Base-by-base conservation (phyloP, 2,329 filamentous ascomycete genomes). In the Pestalotiopsis sp. region DNA sequence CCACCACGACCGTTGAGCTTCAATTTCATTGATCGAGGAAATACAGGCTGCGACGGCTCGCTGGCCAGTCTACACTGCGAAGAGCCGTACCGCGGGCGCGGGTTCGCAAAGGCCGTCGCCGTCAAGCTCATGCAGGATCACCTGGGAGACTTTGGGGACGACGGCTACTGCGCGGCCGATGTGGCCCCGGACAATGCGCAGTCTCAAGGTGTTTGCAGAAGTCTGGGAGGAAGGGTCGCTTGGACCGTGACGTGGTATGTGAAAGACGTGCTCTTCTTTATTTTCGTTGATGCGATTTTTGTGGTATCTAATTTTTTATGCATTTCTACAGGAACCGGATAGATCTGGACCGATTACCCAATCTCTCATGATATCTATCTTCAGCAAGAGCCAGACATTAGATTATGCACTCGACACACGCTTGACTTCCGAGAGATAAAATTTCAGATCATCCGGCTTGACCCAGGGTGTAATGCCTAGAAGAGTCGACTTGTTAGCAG, bases 341-440 rank as follows among this genome's bases (percentile, higher is more conserved):
- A n/a, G 68, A 69, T 31, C 27, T 69, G 58, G 68, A 68, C 38
- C 49, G 36, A 17, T 4, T 60, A 14, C 64, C 64, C n/a, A 31
- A 23, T 20, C 38, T 12, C 12, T 11, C 38, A 62, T 38, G 23
- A 62, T 20, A 20, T 62, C 17, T n/a, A 38, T 20, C 27, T 36
- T 36, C 31, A 36, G 31, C 9, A 14, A 25, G n/a, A 62, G 38
- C 36, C 6, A 23, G 60, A 45, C 39, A 11, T 27, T 14, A 52
- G 45, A 36, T 62, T 36, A 62, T 27, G 52, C 52, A 45, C 57
- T 75, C 67, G 77, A 31, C 69, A 91, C 81, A 62, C 93, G 88
- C 80, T 97, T 94, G 68, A 98, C 90, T 81, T 99, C 96, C 77
- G 97, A 86, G 73, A 99, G 95, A 84, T 93, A 99, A 82, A 97